Base-by-base conservation (phyloP, 1,139 yeast genomes). In the Chernovozyma sophiae-reginae region DNA sequence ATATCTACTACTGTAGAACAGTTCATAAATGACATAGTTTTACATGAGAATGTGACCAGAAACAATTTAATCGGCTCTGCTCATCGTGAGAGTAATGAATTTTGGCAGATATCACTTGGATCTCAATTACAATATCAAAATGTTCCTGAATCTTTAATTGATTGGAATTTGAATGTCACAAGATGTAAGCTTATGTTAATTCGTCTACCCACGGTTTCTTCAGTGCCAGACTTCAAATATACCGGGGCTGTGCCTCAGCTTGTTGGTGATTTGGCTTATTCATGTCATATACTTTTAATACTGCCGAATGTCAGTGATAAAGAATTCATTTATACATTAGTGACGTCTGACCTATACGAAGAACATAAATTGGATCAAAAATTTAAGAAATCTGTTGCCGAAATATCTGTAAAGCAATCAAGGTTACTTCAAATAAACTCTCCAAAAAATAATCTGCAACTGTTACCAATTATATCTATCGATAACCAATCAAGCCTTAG, bases 381-480 rank as follows among this genome's bases (percentile, higher is more conserved):
- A 27, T 74, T 74, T 53, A 70, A 69, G 48, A 62, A 57, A 43
- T 60, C 71, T n/a, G 78, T 74, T 35, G 79, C 79, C 4, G 73
- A 70, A 40, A 64, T 74, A 14, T 69, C 77, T 15, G 77, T 74
- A 25, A 64, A 72, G 41, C 77, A 72, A 48, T 60, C 74, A n/a
- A 52, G 76, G 31, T 53, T 67, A 29, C 52, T 72, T 10, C 76
- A 70, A 47, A 65, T 68, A 35, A 63, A 58, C 43, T 57, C 60
- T 17, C 56, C 42, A 44, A 36, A 46, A 48, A 35, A 34, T 36
- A 48, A 41, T 35, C 52, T 52, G 33, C 48, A 51, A 30, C 46
- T 43, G 33, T 42, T 52, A 22, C 64, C 67, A 23, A 56, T 65
- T 37, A 54, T 60, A n/a, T 50, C 62, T 8, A 46, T 51, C n/a